These are phyloP conservation scores for Suhomyces vadensis DNA, from an alignment of 805 yeast genomes.

Conservation along the genomic window DNA sequence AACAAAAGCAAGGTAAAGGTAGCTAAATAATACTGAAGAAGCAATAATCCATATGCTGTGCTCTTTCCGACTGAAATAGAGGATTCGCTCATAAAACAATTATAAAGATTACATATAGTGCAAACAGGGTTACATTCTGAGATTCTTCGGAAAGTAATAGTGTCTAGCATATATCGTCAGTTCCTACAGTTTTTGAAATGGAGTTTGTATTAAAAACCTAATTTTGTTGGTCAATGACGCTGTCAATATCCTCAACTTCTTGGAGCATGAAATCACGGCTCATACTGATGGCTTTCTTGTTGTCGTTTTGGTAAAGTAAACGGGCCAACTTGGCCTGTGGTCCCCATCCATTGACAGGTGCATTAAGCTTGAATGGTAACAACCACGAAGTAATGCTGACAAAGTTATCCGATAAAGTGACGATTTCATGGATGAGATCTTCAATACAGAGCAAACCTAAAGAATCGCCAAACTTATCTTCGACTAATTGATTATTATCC, in stretches of 20 bases:
- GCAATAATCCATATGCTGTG: too few species aligned
- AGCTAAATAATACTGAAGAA: too few species aligned
- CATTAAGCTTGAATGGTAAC: constrained; percentile 66
- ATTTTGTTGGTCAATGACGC: constrained; percentile 64
- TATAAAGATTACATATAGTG: too few species aligned
- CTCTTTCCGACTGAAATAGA: too few species aligned
- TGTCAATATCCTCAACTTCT: constrained; percentile 69
- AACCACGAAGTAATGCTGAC: constrained; percentile 60
- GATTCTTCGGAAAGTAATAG: too few species aligned
- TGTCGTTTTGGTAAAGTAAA: constrained; percentile 54
- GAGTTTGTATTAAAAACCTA: constrained; percentile 22
- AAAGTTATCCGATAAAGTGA: constrained; percentile 63
- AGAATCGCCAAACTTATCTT: constrained; percentile 60
- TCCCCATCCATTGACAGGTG: constrained; percentile 74
- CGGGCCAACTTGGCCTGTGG: constrained; percentile 70
- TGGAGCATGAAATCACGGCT: constrained; percentile 64
- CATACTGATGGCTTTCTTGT: constrained; percentile 52
- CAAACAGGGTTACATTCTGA: too few species aligned
- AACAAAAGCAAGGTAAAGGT: too few species aligned
- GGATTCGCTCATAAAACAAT: too few species aligned
- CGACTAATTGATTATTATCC: constrained; percentile 74
- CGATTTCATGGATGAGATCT: constrained; percentile 74
- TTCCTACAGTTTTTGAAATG: too few species aligned
- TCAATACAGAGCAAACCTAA: constrained; percentile 76
- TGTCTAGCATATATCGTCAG: too few species aligned